Evolutionary conservation across 805 yeast genomes (phyloP).

Genomic region (Wickerhamomyces ciferrii): DNA sequence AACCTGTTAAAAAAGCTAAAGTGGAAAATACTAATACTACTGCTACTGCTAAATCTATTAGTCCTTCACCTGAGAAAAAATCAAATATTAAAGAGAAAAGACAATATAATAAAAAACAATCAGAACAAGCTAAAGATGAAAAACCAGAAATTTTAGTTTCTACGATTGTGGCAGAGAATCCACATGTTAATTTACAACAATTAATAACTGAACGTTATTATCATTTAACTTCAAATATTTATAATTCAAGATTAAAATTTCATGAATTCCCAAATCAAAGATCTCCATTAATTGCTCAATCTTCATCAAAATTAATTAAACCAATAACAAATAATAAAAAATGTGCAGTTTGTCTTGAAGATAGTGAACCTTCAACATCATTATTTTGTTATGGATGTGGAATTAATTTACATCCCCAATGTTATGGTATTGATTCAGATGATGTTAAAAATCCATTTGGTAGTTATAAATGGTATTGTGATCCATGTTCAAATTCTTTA

Average conservation of each 20-base stretch:
- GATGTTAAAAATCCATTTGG: constrained; percentile 9
- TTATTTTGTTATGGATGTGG: constrained; percentile 64
- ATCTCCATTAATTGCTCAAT: constrained; percentile 12
- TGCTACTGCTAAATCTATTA: background rate
- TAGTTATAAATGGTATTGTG: constrained; percentile 68
- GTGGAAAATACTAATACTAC: background rate
- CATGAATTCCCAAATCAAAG: constrained; percentile 5
- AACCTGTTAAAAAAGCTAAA: background rate
- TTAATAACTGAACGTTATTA: constrained; percentile 12
- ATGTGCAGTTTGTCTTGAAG: constrained; percentile 56
- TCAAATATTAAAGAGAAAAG: constrained; percentile 5
- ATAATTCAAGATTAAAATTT: constrained; percentile 14
- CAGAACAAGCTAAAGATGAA: constrained; percentile 3
- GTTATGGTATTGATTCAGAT: constrained; percentile 49
- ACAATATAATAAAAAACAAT: constrained; percentile 7
- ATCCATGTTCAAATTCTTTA: constrained; percentile 66
- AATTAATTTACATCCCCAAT: constrained; percentile 59
- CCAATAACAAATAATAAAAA: constrained; percentile 16
- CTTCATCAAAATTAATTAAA: background rate
- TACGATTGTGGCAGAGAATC: constrained; percentile 3
- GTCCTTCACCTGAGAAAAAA: constrained; percentile 17
- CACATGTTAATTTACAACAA: constrained; percentile 3
- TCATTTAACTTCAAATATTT: constrained; percentile 8
- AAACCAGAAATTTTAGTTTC: constrained; percentile 6
- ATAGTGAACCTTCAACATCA: constrained; percentile 31